Base-by-base conservation (phyloP, 2,329 filamentous ascomycete species). In the Coniochaeta sp. region DNA sequence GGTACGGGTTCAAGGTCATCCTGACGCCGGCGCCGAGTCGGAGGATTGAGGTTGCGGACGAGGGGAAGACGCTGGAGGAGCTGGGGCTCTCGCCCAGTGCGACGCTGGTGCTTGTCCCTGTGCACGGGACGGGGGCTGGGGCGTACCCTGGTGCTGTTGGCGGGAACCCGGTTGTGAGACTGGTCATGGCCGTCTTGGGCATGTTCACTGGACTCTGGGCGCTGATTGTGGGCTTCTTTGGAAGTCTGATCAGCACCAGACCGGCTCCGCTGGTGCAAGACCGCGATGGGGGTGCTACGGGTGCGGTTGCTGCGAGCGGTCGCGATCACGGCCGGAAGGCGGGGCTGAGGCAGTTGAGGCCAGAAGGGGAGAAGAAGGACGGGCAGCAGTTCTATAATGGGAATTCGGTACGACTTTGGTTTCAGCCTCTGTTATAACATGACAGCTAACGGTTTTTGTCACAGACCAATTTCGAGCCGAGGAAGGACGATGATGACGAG, bases 321-420 rank as follows among this genome's bases (percentile, higher is more conserved):
- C 57, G 33, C 11, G 47, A 61, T n/a, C 58, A 55, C 34, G 31
- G 54, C 16, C 71, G 70, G 59, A 69, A 75, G 61, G 74, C 79
- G 57, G 85, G 82, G 0, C 72, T 87, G 59, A 74, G 76, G 64
- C 83, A 87, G 62, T 76, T 80, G 38, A 34, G 40, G 43, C 76
- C 80, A 22, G 77, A 83, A 62, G 77, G 80, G 43, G 78, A 79
- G 59, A 74, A 82, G 60, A 60, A 62, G 55, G 61, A 64, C n/a
- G 81, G 87, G 63, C 82, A 86, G 52, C 88, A 96, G 69, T 83
- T 96, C 55, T 96, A 97, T 70, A 97, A 97, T 69, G 93, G 93
- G 1, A 97, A 96, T 69, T 90, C 90, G 71, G 90, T 93, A 78
- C 74, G 84, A 76, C n/a, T 11, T 59, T 43, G 24, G 12, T 44